phyloP scores from a whole-genome alignment of 495 filamentous ascomycete genomes.

The Aspergillus conjunctus region DNA sequence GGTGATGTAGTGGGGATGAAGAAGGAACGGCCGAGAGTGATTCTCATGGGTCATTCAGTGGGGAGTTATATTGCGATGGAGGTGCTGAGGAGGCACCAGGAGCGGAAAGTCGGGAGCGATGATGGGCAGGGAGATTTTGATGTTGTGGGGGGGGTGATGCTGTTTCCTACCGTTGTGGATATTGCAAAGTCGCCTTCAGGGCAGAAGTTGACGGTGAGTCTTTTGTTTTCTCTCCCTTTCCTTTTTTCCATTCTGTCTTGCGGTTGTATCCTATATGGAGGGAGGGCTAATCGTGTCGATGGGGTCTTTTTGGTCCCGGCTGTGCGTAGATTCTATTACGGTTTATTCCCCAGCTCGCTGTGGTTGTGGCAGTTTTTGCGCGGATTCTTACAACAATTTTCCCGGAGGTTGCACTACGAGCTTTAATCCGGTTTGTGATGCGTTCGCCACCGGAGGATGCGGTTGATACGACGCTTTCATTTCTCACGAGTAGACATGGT shows the following conservation, averaged over 20 bases:
- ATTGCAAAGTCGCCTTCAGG: slow-evolving; percentile 69
- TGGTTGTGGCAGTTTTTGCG: slow-evolving; percentile 54
- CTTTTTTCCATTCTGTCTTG: not conserved
- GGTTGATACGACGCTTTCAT: slow-evolving; percentile 60
- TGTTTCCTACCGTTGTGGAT: slow-evolving; percentile 79
- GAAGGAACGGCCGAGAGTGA: slow-evolving; percentile 47
- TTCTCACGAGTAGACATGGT: slow-evolving; percentile 63
- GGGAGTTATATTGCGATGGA: slow-evolving; percentile 79
- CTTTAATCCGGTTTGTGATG: slow-evolving; percentile 50
- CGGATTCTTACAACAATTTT: slow-evolving; percentile 48
- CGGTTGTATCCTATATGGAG: too few species aligned
- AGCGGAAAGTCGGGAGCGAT: slow-evolving; percentile 10
- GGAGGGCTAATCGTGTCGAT: not conserved
- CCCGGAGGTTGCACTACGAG: slow-evolving; percentile 44
- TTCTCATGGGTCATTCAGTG: slow-evolving; percentile 84
- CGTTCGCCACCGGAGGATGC: slow-evolving; percentile 56
- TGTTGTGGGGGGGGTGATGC: slow-evolving; percentile 61
- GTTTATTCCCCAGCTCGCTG: slow-evolving; percentile 56
- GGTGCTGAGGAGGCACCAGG: slow-evolving; percentile 57
- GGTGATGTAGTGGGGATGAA: not conserved
- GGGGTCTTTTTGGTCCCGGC: not conserved
- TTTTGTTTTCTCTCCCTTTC: not conserved
- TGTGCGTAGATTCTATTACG: slow-evolving; percentile 42
- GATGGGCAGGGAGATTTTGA: slow-evolving; percentile 35
- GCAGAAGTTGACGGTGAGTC: slow-evolving; percentile 52